Conservation (phyloP, 371 early-diverging fungal genomes). For the Mortierella sp. region DNA sequence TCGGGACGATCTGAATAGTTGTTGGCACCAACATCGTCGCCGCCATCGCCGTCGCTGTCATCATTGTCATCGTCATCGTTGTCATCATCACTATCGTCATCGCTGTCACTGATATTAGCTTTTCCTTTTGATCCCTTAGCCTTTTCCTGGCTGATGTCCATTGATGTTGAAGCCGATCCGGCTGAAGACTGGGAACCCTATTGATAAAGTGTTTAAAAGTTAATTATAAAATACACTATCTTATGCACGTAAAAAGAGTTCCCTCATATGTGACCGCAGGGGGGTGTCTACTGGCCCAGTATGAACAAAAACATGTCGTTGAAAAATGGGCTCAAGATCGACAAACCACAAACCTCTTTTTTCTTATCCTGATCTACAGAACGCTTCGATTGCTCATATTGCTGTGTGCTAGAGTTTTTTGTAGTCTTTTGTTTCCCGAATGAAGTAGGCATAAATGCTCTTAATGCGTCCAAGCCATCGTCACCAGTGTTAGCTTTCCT, state of each 20-base stretch:
- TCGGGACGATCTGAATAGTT: conserved; percentile 41
- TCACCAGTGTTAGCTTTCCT: conserved; percentile 32
- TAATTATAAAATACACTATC: too few species aligned
- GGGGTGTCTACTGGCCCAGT: too few species aligned
- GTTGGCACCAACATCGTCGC: conserved; percentile 44
- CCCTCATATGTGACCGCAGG: too few species aligned
- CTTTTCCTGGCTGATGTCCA: not conserved
- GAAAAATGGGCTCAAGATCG: conserved; percentile 6
- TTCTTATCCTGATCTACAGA: conserved; percentile 12
- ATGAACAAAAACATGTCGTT: too few species aligned
- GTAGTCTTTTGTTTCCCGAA: conserved; percentile 69
- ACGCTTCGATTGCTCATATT: conserved; percentile 6
- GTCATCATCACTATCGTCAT: conserved; percentile 40
- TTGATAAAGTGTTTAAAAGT: too few species aligned
- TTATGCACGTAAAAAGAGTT: too few species aligned
- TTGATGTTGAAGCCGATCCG: not conserved
- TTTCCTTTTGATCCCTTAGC: not conserved
- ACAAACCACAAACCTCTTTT: not conserved
- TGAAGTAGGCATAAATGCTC: conserved; percentile 68
- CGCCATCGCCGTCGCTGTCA: conserved; percentile 42
- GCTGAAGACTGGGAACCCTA: not conserved
- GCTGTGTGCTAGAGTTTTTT: conserved; percentile 14
- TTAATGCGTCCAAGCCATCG: conserved; percentile 63
- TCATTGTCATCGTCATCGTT: conserved; percentile 47
- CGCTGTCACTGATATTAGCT: not conserved